Base-by-base conservation (phyloP, 371 early-diverging fungal species). In the Syncephalis plumigaleata region DNA sequence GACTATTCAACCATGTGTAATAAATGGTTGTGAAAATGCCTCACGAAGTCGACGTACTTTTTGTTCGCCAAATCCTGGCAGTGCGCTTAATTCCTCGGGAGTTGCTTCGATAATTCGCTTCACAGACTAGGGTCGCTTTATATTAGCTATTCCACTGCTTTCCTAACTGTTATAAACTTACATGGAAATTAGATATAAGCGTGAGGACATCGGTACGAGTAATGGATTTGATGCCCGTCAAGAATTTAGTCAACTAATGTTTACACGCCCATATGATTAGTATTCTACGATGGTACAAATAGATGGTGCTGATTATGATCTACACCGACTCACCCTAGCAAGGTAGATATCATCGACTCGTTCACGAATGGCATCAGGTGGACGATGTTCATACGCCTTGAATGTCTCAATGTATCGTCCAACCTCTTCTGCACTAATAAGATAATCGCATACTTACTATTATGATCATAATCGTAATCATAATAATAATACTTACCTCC, bases 181-280 rank as follows among this genome's bases (percentile, higher is more conserved):
- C 79, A 16, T 84, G 81, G 73, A 87, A 88, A 1, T 73, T 79
- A 3, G 90, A 73, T 0, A 77, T 54, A 15, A 94, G 65, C 0
- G 91, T 91, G 23, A 90, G 47, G 0, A 84, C 91, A 59, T 94
- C 93, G 0, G 91, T 90, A 53, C 84, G 84, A 62, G 90, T 92
- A 21, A 94, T 72, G 5, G 80, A 70, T 51, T 77, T 70, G 15
- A 94, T 63, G 42, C 79, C 71, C 1, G 91, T 88, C 46, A 94
- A 55, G 46, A 67, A 58, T 22, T 77, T 80, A 22, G 82, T 71
- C 44, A 88, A 54, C 59, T 64, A 48, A 38, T n/a, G n/a, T n/a
- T n/a, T n/a, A n/a, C n/a, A n/a, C n/a, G n/a, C n/a, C n/a, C n/a
- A n/a, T n/a, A n/a, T n/a, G n/a, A n/a, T n/a, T n/a, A n/a, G n/a